Percentiles rank a stretch among this genome's conserved stretches.
Conservation (phyloP, 176 grass and related monocot genomes). For the Lolium multiflorum region DNA sequence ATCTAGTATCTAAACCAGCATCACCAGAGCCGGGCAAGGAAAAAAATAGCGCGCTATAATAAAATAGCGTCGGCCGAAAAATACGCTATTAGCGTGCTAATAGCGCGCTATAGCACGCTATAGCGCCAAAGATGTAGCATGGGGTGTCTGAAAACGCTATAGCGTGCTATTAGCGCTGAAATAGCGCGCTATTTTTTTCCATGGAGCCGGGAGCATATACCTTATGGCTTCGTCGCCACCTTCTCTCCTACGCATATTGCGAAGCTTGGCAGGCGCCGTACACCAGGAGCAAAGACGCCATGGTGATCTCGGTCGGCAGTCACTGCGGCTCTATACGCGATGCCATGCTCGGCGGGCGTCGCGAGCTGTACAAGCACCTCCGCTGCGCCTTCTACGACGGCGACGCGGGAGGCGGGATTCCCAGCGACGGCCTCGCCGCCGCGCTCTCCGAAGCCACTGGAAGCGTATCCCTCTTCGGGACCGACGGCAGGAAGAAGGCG, state of each 20-base stretch:
- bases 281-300: constrained; percentile 5
- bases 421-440: constrained; percentile 47
- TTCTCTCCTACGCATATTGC: background rate
- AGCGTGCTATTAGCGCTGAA: no score
- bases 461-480: background rate
- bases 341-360: constrained; percentile 49
- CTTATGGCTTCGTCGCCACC: no score
- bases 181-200: no score
- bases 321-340: constrained; percentile 62
- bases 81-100: no score
- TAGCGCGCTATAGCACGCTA: no score
- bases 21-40: no score
- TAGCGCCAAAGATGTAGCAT: no score
- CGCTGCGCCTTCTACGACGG: constrained; percentile 70
- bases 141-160: no score
- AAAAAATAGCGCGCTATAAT: no score
- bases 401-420: constrained; percentile 17
- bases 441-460: constrained; percentile 34
- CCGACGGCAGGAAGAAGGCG: background rate
- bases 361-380: constrained; percentile 47
- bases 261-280: background rate
- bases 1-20: no score
- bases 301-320: constrained; percentile 72
- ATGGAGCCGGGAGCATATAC: no score
- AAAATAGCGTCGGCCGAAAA: no score